Conservation (phyloP, 371 early-diverging fungal species). For the Mortierella sp. region DNA sequence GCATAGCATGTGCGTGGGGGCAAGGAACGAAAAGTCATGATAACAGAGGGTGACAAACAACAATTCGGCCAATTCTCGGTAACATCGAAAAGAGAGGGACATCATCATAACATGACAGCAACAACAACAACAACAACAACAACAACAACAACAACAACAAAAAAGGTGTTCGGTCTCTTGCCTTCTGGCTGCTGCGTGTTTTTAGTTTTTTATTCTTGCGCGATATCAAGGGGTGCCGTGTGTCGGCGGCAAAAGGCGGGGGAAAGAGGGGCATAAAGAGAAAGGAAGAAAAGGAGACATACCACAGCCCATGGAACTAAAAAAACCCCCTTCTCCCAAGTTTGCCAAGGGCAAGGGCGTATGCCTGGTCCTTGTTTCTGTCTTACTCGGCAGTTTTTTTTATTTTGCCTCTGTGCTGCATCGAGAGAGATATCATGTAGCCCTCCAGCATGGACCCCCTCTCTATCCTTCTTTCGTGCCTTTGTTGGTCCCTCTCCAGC, state of each 20-base stretch:
- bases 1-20: neutral
- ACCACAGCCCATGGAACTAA: slow-evolving; percentile 1
- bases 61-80: neutral
- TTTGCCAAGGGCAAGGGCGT: neutral
- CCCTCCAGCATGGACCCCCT: neutral
- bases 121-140: no score
- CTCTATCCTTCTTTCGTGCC: neutral
- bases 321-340: no score
- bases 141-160: no score
- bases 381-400: neutral
- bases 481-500: neutral
- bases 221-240: slow-evolving; percentile 3
- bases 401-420: no score
- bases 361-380: neutral
- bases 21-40: neutral
- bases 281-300: neutral
- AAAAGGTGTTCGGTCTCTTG: neutral
- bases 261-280: neutral
- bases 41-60: neutral
- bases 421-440: neutral
- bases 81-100: neutral
- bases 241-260: neutral
- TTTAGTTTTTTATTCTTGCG: neutral
- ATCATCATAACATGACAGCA: neutral
- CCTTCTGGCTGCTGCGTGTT: neutral